Evolutionary conservation across 805 yeast genomes (phyloP).

Genomic region (Ogataea zsoltii): DNA sequence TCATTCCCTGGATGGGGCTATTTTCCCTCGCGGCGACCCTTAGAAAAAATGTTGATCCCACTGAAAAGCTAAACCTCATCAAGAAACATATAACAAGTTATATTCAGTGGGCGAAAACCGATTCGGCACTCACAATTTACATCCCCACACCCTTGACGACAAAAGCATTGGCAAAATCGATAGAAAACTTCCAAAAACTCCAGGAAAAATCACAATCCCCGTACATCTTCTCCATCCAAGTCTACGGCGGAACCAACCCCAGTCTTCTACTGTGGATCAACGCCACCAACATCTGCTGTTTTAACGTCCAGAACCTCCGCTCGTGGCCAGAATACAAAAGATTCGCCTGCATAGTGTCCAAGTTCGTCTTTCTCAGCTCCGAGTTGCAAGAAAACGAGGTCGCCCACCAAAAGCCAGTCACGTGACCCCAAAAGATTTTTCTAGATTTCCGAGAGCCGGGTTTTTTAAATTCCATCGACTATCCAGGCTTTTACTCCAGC

Average conservation of each 20-base stretch:
- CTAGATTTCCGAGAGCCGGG: constrained; percentile 13
- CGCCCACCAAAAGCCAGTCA: too few species aligned
- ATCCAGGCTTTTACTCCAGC: too few species aligned
- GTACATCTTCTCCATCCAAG: constrained; percentile 7
- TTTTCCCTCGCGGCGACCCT: too few species aligned
- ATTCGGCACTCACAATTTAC: too few species aligned
- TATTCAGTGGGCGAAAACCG: too few species aligned
- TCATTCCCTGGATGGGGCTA: too few species aligned
- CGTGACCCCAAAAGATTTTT: constrained; percentile 19
- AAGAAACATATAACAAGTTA: too few species aligned
- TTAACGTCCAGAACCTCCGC: constrained; percentile 8
- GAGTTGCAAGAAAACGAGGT: background rate
- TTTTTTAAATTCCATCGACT: background rate
- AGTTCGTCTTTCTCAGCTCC: background rate
- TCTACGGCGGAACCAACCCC: constrained; percentile 13
- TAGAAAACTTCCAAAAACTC: too few species aligned
- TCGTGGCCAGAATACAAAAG: background rate
- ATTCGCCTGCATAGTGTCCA: constrained; percentile 14
- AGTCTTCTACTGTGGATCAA: constrained; percentile 21
- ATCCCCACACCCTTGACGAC: too few species aligned
- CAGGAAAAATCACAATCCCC: background rate
- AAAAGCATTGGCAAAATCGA: too few species aligned
- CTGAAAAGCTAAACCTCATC: too few species aligned
- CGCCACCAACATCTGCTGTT: constrained; percentile 17
- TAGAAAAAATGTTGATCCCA: too few species aligned